Conservation (phyloP, 768 basidiomycete genomes). For the Leccinum uliginosum region DNA sequence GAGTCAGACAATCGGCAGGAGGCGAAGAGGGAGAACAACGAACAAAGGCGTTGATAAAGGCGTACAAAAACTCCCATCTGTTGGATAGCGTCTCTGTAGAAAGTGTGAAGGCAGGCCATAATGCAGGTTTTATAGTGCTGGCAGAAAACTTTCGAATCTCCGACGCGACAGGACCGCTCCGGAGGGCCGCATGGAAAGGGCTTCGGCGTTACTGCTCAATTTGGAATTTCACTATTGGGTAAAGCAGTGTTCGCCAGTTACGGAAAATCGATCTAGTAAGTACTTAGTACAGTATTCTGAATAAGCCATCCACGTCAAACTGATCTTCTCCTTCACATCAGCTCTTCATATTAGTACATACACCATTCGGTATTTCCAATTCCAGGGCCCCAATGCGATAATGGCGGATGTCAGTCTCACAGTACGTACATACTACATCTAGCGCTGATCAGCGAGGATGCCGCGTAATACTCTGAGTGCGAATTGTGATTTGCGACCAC, state of each 20-base stretch:
- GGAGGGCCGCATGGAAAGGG: conserved; percentile 13
- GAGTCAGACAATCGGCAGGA: conserved; percentile 6
- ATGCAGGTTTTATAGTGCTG: conserved; percentile 18
- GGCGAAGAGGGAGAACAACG: conserved; percentile 7
- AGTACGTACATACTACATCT: neutral
- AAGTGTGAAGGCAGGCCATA: neutral
- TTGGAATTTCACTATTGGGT: conserved; percentile 24
- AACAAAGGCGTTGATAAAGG: conserved; percentile 27
- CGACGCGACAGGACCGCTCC: conserved; percentile 19
- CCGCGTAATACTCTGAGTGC: neutral
- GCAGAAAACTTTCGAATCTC: conserved; percentile 20
- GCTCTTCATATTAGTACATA: too few relatives aligned
- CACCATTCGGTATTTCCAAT: neutral
- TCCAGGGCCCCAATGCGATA: neutral
- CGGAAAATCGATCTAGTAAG: conserved; percentile 10
- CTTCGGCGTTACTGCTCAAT: neutral
- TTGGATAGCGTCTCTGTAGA: conserved; percentile 27
- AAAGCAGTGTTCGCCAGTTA: neutral
- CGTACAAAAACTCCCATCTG: conserved; percentile 32
- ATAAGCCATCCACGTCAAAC: neutral
- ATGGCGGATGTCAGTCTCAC: neutral
- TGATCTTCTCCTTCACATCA: neutral
- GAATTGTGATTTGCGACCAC: neutral
- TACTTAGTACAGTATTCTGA: too few relatives aligned
- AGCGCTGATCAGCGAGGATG: neutral